Conservation (phyloP, 2,329 filamentous ascomycete genomes). For the Orbilia javanica region DNA sequence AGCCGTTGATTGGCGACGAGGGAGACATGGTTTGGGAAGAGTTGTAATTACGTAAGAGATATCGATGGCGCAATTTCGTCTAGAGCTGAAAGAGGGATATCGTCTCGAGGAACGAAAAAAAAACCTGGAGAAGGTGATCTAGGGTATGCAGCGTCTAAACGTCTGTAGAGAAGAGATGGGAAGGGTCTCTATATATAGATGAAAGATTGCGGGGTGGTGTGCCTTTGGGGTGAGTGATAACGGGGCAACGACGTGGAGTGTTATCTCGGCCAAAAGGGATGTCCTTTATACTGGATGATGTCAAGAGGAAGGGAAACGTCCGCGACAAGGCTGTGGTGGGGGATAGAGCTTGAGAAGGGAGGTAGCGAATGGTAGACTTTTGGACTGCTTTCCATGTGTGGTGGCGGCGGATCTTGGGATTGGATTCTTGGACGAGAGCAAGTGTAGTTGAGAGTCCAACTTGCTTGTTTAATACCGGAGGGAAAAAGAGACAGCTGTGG, state of each 20-base stretch:
- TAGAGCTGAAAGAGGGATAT: conserved; percentile 10
- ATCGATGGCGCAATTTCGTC: conserved; percentile 52
- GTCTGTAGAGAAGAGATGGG: conserved; percentile 7
- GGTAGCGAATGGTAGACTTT: conserved; percentile 34
- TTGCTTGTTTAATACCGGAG: conserved; percentile 3
- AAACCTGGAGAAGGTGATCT: conserved; percentile 2
- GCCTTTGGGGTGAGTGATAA: conserved; percentile 13
- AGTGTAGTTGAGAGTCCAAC: background rate
- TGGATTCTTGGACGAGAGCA: background rate
- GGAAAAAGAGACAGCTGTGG: conserved; percentile 13
- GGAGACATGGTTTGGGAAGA: background rate
- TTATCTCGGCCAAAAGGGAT: conserved; percentile 59
- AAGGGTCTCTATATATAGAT: conserved; percentile 19
- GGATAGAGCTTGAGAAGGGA: conserved; percentile 24
- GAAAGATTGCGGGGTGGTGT: conserved; percentile 21
- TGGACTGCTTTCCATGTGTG: conserved; percentile 58
- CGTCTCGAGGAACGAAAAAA: conserved; percentile 2
- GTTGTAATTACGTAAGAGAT: conserved; percentile 54
- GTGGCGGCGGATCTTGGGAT: background rate
- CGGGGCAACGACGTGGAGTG: conserved; percentile 10
- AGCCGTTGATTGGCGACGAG: background rate
- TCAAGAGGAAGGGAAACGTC: conserved; percentile 56
- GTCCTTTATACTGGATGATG: conserved; percentile 58
- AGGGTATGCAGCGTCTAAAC: background rate
- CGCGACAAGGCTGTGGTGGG: conserved; percentile 49